Base-by-base conservation (phyloP, 2,329 filamentous ascomycete genomes). In the Sporothrix inflata region DNA sequence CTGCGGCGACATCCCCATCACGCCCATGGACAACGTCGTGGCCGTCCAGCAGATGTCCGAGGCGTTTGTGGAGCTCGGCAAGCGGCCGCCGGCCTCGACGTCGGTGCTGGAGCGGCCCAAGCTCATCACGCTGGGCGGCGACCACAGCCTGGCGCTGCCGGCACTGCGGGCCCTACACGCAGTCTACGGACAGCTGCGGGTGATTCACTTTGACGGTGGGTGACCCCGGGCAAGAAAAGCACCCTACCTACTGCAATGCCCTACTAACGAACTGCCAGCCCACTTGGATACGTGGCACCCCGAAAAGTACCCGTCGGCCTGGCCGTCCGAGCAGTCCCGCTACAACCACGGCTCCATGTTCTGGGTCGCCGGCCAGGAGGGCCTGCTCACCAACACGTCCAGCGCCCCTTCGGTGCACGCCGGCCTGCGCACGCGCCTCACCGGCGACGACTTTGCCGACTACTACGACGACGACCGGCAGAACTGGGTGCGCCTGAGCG, bases 291-390 rank as follows among this genome's bases (percentile, higher is more conserved):
- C 93, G 2, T 96, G 93, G 93, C 90, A 95, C 79, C 92, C 93
- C 1, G 87, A 85, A 30, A 91, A 93, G 76, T 97, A 97, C 81
- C 92, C 93, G 0, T 90, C 87, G 19, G 89, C 90, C 71, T 97
- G 94, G 94, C 77, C 78, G 2, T 87, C 86, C 2, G 86, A 89
- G 73, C 92, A 93, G 80, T 87, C 89, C 1, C 88, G 91, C 76
- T 96, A 97, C 83, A 97, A 91, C 78, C 94, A 97, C 81, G 94
- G 94, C 4, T 93, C 89, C 76, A 96, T 97, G 90, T 97, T 97
- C 85, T 95, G 93, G 91, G 87, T 95, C 76, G 94, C 94, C 6
- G 90, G 90, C 66, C 89, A 90, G 40, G 94, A 97, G 80, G 93
- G 92, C 0, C 83, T 97, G 34, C 90, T 97, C 72, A 85, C 88